Evolutionary conservation across 176 grass and related monocot genomes (phyloP), one percentile per base, ranked within the genome.

Genomic region (Musa itinerans): DNA sequence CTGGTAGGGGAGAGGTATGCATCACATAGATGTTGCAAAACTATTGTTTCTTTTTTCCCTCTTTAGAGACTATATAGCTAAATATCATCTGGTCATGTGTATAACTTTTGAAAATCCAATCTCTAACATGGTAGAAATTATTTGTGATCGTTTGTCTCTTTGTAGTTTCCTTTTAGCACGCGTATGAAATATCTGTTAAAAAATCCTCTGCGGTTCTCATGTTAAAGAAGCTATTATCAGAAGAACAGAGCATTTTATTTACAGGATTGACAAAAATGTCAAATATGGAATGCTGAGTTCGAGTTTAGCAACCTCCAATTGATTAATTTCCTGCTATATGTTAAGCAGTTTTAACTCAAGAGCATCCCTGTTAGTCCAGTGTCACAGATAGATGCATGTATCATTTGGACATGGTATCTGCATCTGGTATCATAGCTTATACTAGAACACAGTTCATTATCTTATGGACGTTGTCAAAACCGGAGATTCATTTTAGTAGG

Each of bases 1-100:
- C 96, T 17, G 88, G 89, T 52, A 83, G 96, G 68, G 96, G 96
- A 80, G 96, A 99, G 96, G 91, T 99, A 95, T 75, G 75, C 49
- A 64, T 56, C 7, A 11, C 8, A 55, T 21, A 6, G 51, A 10
- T 26, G 43, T 62, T 69, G 19, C 11, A 48, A 71, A 24, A 65
- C 22, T 17, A 48, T 75, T 50, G 76, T 55, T 77, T 58, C 59
- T 8, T 23, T 20, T 68, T 49, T 57, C n/a, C 19, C 49, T 3
- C 16, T 59, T n/a, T n/a, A 34, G 26, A 53, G 54, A 73, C 26
- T 74, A 17, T 3, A 17, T 10, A 26, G 53, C 53, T 75, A 34
- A 16, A 34, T 59, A 50, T 49, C 34, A 24, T 19, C 8, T 17
- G 19, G 50, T 70, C 17, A 13, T 16, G 19, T 50, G 13, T 69